Base-by-base conservation (phyloP, 2,329 filamentous ascomycete genomes). In the Cryphonectria parasitica region DNA sequence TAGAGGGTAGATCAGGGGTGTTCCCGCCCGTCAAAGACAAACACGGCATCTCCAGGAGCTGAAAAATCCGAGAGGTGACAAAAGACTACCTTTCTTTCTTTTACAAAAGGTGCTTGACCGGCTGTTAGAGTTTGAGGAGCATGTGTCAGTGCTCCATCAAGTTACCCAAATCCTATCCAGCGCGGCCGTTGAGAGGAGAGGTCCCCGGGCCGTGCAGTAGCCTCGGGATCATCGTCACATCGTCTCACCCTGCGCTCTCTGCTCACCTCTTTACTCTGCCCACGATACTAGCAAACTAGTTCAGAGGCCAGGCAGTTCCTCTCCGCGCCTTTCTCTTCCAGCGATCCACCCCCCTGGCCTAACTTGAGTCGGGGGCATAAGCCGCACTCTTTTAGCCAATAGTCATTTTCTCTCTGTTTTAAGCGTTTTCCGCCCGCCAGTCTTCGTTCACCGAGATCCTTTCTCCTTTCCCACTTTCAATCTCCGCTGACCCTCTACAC, bases 161-260 rank as follows among this genome's bases (percentile, higher is more conserved):
- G 36, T 49, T 49, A 28, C 13, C 11, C 13, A 56, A 34, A 28
- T 58, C 25, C 54, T 58, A 15, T 6, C 25, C 54, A 31, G 54
- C 54, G 54, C 54, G 25, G 28, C 54, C 54, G 54, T 58, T 58
- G 54, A 31, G 54, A 58, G 25, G 54, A 58, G 25, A 31, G 45
- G 45, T 49, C 28, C 28, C 54, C 58, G 58, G 31, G 58, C 58
- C 58, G 31, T 61, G 58, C 58, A 61, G 58, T 61, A 61, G 58
- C 34, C 58, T 39, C 58, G 58, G 58, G 58, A 61, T 61, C 58
- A 39, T 61, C 58, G 58, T 61, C 58, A 61, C 58, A 61, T 61
- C 58, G 31, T 22, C 58, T 39, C 19, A 25, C 54, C 25, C 25
- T 13, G 52, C 25, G 17, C 3, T 22, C 43, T 45, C n/a, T 52